These are phyloP conservation scores for Apiotrichum sp. DNA, from an alignment of 1,284 basidiomycete genomes.

Conservation along the genomic window DNA sequence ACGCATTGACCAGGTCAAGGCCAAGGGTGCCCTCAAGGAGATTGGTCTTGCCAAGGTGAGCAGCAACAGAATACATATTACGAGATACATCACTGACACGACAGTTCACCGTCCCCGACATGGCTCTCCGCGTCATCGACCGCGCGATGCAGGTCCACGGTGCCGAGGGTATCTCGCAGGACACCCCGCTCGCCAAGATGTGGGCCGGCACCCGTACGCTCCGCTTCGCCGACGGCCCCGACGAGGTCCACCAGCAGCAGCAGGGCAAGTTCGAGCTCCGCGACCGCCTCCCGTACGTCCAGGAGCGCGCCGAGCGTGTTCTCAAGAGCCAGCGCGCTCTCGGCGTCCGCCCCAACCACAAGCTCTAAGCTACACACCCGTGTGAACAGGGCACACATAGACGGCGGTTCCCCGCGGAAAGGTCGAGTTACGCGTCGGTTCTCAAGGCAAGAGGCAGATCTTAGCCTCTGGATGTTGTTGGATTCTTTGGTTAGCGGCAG, in stretches of 20 bases:
- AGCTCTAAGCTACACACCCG: constrained; percentile 1
- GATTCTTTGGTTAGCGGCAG: too few relatives aligned
- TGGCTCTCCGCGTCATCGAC: constrained; percentile 83
- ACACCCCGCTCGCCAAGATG: constrained; percentile 69
- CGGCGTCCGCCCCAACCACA: constrained; percentile 2
- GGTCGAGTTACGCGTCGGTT: too few relatives aligned
- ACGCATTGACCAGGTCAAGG: constrained; percentile 81
- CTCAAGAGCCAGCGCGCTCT: constrained; percentile 4
- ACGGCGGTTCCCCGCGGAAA: too few relatives aligned
- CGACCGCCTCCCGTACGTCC: constrained; percentile 18
- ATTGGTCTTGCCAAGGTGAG: constrained; percentile 83
- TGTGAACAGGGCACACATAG: too few relatives aligned
- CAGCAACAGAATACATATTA: too few relatives aligned
- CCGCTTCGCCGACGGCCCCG: constrained; percentile 85
- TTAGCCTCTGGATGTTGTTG: too few relatives aligned
- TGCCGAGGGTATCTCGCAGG: constrained; percentile 89
- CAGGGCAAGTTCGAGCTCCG: constrained; percentile 79
- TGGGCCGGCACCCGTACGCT: constrained; percentile 81
- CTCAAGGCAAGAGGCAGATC: too few relatives aligned
- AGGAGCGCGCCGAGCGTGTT: constrained; percentile 9
- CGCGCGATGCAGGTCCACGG: constrained; percentile 91
- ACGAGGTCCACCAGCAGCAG: constrained; percentile 93
- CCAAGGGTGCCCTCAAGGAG: constrained; percentile 93
- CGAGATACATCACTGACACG: background rate
- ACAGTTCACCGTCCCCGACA: constrained; percentile 78